Percentiles rank a stretch among this genome's conserved stretches.
These are phyloP conservation scores for Xylaria cubensis DNA, from an alignment of 495 filamentous ascomycete species.

Conservation along the genomic window DNA sequence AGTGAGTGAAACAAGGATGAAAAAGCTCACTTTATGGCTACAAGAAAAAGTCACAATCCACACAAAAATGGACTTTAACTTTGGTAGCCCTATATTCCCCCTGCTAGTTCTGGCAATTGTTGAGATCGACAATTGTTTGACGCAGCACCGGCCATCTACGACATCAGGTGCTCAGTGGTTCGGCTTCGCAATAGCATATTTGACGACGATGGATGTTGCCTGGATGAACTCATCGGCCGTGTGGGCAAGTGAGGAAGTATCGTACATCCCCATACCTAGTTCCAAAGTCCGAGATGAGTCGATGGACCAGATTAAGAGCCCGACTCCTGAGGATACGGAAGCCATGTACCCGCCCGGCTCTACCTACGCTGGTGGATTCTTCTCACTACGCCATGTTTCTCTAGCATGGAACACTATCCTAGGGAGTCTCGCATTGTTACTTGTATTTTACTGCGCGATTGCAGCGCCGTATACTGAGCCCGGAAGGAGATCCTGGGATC, in stretches of 20 bases:
- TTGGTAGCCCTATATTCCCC: conserved; percentile 25
- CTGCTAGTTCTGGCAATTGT: conserved; percentile 22
- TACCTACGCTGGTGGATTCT: background rate
- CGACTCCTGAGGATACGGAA: conserved; percentile 18
- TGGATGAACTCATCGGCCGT: background rate
- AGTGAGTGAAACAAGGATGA: conserved; percentile 21
- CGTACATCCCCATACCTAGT: conserved; percentile 8
- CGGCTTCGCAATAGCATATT: conserved; percentile 22
- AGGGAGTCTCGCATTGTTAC: conserved; percentile 4
- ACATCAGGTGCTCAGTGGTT: conserved; percentile 23
- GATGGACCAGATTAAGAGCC: conserved; percentile 11
- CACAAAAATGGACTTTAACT: background rate
- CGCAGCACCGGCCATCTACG: conserved; percentile 23
- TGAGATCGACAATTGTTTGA: conserved; percentile 24
- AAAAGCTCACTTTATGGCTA: conserved; percentile 12
- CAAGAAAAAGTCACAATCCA: conserved; percentile 19
- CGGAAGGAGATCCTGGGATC: conserved; percentile 23
- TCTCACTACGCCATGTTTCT: conserved; percentile 11
- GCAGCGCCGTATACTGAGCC: conserved; percentile 7
- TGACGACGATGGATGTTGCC: conserved; percentile 16
- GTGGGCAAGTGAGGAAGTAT: background rate
- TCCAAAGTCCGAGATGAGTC: conserved; percentile 9
- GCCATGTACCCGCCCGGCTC: conserved; percentile 12
- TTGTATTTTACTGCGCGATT: conserved; percentile 19
- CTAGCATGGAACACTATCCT: conserved; percentile 24